Percentiles rank a stretch among this genome's conserved stretches.
Evolutionary conservation across 805 yeast species (phyloP).

Genomic region (Scheffersomyces amazonensis): DNA sequence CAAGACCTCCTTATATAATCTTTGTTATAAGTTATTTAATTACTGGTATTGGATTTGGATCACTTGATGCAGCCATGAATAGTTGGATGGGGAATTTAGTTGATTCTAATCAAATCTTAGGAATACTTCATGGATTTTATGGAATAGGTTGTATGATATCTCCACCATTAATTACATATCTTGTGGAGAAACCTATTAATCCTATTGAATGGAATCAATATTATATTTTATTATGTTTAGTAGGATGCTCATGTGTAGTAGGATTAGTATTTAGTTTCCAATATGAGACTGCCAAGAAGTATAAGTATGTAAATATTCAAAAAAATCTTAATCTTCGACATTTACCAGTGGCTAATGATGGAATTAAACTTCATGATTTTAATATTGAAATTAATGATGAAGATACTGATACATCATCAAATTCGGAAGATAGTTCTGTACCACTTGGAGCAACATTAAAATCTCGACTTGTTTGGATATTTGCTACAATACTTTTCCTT

Average conservation of each 20-base stretch:
- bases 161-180: slow-evolving; percentile 42
- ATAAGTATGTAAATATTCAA: slow-evolving; percentile 22
- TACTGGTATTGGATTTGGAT: slow-evolving; percentile 56
- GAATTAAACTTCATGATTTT: slow-evolving; percentile 10
- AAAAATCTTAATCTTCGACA: slow-evolving; percentile 4
- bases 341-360: slow-evolving; percentile 4
- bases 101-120: slow-evolving; percentile 49
- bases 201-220: slow-evolving; percentile 50
- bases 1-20: slow-evolving; percentile 40
- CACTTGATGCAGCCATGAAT: slow-evolving; percentile 54
- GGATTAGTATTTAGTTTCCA: slow-evolving; percentile 26
- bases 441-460: slow-evolving; percentile 30
- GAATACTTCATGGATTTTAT: slow-evolving; percentile 50
- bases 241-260: slow-evolving; percentile 21
- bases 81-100: slow-evolving; percentile 48
- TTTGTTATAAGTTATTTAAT: slow-evolving; percentile 38
- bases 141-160: slow-evolving; percentile 54
- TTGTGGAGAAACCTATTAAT: slow-evolving; percentile 32
- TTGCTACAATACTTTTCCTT: slow-evolving; percentile 41
- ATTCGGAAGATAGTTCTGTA: slow-evolving; percentile 8
- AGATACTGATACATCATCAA: slow-evolving; percentile 10
- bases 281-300: slow-evolving; percentile 46
- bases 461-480: slow-evolving; percentile 37
- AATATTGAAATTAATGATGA: slow-evolving; percentile 1
- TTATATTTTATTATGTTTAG: slow-evolving; percentile 32